phyloP scores from a whole-genome alignment of 2,329 filamentous ascomycete species.

The Trichoderma simmonsii region DNA sequence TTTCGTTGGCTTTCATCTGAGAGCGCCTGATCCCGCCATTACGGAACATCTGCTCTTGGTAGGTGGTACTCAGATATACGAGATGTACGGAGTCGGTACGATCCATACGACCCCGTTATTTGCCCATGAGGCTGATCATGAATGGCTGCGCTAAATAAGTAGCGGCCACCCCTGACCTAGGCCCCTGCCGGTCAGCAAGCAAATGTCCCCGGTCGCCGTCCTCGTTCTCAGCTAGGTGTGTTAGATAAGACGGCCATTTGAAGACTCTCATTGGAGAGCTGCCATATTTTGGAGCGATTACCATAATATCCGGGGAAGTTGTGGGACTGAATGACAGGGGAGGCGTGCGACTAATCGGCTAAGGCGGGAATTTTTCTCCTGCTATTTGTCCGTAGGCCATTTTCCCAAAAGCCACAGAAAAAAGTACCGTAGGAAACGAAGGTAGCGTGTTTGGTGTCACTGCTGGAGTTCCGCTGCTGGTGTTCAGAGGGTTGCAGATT shows the following conservation, averaged over 20 bases:
- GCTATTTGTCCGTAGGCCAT: background rate
- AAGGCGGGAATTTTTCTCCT: constrained; percentile 3
- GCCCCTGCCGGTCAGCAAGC: background rate
- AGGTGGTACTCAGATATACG: constrained; percentile 17
- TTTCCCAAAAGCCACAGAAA: background rate
- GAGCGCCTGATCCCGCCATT: background rate
- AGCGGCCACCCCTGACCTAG: constrained; percentile 2
- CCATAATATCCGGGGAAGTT: constrained; percentile 13
- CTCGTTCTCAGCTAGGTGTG: background rate
- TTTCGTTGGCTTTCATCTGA: background rate
- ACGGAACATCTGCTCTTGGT: background rate
- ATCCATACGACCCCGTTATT: constrained; percentile 9
- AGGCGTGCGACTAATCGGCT: constrained; percentile 6
- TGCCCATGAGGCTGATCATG: background rate
- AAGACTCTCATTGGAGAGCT: background rate
- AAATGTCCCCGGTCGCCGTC: background rate
- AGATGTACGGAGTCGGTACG: constrained; percentile 16
- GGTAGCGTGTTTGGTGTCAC: background rate
- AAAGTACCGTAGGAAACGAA: background rate
- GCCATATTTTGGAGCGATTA: background rate
- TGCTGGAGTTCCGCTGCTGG: background rate
- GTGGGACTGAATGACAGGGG: background rate
- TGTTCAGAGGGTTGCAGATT: background rate
- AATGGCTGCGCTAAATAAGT: background rate
- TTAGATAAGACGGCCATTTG: background rate